A percentile compares a stretch with the other conserved stretches of the same genome.
Conservation (phyloP, 768 basidiomycete species). For the Lentinula edodes region DNA sequence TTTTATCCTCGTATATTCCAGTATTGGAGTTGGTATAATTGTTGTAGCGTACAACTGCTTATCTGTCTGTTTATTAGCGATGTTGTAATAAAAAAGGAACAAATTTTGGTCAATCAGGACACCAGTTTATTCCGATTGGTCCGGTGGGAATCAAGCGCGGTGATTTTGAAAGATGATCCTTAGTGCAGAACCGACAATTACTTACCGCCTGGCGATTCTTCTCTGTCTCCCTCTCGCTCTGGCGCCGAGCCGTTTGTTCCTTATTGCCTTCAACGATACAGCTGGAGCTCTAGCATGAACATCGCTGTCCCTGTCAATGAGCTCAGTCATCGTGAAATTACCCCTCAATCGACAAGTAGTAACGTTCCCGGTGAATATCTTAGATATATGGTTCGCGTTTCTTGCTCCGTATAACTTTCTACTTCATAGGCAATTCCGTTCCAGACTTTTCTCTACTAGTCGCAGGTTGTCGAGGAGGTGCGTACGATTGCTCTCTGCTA, state of each 20-base stretch:
- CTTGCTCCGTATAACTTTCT: not conserved
- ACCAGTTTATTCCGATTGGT: constrained; percentile 56
- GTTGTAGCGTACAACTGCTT: constrained; percentile 5
- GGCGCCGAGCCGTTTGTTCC: constrained; percentile 28
- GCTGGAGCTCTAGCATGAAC: constrained; percentile 53
- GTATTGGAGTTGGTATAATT: not conserved
- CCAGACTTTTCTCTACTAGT: constrained; percentile 66
- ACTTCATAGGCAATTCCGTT: not conserved
- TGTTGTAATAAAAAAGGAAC: constrained; percentile 2
- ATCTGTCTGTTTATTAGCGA: not conserved
- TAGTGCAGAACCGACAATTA: not conserved
- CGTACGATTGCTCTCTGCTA: constrained; percentile 19
- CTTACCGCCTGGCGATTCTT: constrained; percentile 17
- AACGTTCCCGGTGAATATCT: not conserved
- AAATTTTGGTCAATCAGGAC: constrained; percentile 15
- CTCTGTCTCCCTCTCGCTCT: constrained; percentile 38
- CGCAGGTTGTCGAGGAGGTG: constrained; percentile 71
- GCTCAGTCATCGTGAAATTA: not conserved
- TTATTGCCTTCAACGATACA: not conserved
- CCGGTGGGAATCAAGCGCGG: constrained; percentile 34
- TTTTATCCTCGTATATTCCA: not conserved
- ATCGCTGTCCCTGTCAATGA: constrained; percentile 33
- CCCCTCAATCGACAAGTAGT: not conserved
- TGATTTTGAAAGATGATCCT: constrained; percentile 2
- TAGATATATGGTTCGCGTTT: not conserved